Evolutionary conservation across 176 grass and related monocot species (phyloP).

Genomic region (Avena sativa): DNA sequence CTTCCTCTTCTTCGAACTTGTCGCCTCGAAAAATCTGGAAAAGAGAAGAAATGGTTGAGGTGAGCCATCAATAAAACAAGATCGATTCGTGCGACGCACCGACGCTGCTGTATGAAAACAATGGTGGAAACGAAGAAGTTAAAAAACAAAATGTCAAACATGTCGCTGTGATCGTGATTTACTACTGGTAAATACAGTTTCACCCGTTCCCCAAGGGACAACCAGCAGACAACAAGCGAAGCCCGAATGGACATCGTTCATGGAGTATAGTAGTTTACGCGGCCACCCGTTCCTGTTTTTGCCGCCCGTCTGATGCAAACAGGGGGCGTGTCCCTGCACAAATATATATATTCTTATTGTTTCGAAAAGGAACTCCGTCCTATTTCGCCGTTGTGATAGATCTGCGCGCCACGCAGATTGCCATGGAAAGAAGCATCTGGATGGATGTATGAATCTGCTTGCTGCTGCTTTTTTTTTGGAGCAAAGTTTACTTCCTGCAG

Average conservation of each 20-base stretch:
- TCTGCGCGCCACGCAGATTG: constrained; percentile 42
- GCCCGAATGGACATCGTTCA: not conserved
- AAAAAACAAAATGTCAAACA: not conserved
- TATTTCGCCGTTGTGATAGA: not conserved
- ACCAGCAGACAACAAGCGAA: not conserved
- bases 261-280: constrained; percentile 20
- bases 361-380: not conserved
- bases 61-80: not conserved
- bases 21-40: not conserved
- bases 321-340: not conserved
- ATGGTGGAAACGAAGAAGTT: not conserved
- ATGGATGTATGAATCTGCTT: not conserved
- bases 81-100: constrained; percentile 4
- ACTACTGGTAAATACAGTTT: not conserved
- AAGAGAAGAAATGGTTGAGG: not conserved
- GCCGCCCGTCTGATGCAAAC: constrained; percentile 27
- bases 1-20: constrained; percentile 28
- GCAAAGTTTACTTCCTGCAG: not conserved
- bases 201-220: not conserved
- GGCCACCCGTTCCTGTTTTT: constrained; percentile 41
- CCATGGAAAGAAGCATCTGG: not conserved
- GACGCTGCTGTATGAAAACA: constrained; percentile 20
- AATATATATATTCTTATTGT: not conserved
- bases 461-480: constrained; percentile 20
- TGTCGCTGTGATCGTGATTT: constrained; percentile 11